Evolutionary conservation across 768 basidiomycete species (phyloP).

Genomic region (Omphalotus guepiniiformis): DNA sequence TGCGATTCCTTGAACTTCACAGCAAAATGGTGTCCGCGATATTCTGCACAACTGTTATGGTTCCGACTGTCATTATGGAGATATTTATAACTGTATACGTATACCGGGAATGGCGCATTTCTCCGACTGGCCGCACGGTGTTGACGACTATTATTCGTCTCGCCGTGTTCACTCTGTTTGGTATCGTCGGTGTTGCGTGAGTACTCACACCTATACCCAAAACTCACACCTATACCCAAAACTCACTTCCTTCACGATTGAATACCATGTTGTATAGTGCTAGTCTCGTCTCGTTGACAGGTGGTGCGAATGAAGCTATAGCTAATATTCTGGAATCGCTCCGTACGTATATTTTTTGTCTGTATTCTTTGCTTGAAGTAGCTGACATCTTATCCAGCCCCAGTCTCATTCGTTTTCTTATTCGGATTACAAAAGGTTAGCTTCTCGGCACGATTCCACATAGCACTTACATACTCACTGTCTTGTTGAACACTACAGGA

Average conservation of each 20-base stretch:
- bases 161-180: constrained; percentile 6
- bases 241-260: neutral
- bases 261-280: neutral
- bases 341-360: neutral
- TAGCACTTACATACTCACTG: neutral
- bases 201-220: neutral
- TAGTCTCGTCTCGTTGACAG: neutral
- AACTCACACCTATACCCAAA: neutral
- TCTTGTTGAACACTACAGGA: neutral
- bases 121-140: neutral
- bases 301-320: neutral
- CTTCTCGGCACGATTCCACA: neutral
- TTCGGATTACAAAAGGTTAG: constrained; percentile 11
- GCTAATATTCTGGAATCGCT: constrained; percentile 7
- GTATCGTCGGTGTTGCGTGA: constrained; percentile 8
- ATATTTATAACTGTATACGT: neutral
- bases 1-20: neutral
- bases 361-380: neutral
- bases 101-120: constrained; percentile 5
- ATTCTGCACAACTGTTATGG: constrained; percentile 6
- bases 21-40: constrained; percentile 1
- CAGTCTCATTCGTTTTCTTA: constrained; percentile 11
- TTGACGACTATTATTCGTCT: constrained; percentile 8
- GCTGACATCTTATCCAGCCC: neutral
- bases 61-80: constrained; percentile 4